These are phyloP conservation scores for Pythium rishiriense DNA, from an alignment of 352 stramenopile genomes.

Conservation along the genomic window DNA sequence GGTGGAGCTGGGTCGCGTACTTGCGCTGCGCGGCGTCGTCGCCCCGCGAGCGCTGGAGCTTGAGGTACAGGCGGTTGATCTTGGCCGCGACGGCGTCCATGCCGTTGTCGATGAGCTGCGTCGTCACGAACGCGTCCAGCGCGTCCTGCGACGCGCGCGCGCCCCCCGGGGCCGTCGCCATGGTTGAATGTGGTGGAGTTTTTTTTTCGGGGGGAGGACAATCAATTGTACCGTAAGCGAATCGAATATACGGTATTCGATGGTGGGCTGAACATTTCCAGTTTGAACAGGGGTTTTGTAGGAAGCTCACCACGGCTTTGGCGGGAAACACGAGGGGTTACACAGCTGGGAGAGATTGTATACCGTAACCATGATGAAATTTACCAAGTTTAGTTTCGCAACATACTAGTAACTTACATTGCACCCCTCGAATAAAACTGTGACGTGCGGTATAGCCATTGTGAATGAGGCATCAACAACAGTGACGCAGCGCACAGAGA, in stretches of 20 bases:
- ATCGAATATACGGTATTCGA: conserved; percentile 21
- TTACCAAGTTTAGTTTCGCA: not conserved
- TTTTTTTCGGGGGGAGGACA: not conserved
- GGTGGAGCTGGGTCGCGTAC: conserved; percentile 58
- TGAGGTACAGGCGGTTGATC: conserved; percentile 63
- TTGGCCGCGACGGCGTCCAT: conserved; percentile 69
- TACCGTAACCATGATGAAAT: too few relatives aligned
- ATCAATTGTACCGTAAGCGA: not conserved
- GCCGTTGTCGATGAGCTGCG: conserved; percentile 78
- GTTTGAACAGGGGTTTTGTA: conserved; percentile 14
- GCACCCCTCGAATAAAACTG: too few relatives aligned
- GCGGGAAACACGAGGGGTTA: not conserved
- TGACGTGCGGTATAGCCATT: too few relatives aligned
- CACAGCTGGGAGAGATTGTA: too few relatives aligned
- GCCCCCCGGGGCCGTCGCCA: conserved; percentile 2
- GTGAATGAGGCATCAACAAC: too few relatives aligned
- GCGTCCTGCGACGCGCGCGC: conserved; percentile 40
- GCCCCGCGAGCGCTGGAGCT: conserved; percentile 39
- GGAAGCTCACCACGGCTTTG: not conserved
- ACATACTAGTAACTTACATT: too few relatives aligned
- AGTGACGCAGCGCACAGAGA: too few relatives aligned
- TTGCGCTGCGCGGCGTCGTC: conserved; percentile 40
- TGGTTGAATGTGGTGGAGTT: not conserved
- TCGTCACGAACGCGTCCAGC: conserved; percentile 68
- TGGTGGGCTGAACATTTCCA: conserved; percentile 9